Conservation (phyloP, 441 rosid genomes). For the Lepidium campestre region DNA sequence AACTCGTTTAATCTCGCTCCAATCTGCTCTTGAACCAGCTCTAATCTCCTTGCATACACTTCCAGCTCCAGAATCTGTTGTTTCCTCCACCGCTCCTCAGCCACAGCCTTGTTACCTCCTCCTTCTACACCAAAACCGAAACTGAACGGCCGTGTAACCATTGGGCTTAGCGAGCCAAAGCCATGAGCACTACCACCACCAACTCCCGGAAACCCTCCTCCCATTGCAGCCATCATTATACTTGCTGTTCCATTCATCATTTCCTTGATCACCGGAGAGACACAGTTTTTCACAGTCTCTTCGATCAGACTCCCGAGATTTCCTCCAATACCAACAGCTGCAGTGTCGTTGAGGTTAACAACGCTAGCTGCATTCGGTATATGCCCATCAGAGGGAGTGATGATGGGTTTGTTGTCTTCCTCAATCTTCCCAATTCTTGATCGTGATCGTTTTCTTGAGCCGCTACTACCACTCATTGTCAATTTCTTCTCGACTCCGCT, state of each 20-base stretch:
- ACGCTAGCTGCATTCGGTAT: conserved; percentile 8
- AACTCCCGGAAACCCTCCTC: conserved; percentile 16
- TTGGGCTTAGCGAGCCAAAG: conserved; percentile 12
- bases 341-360: conserved; percentile 24
- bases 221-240: conserved; percentile 35
- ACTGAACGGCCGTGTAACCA: conserved; percentile 36
- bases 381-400: conserved; percentile 3
- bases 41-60: conserved; percentile 83
- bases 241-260: conserved; percentile 40
- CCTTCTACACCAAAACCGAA: conserved; percentile 30
- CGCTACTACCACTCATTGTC: conserved; percentile 31
- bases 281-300: conserved; percentile 72
- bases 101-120: conserved; percentile 33
- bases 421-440: conserved; percentile 45
- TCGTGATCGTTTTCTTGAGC: conserved; percentile 54
- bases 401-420: conserved; percentile 28
- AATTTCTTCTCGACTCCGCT: conserved; percentile 40
- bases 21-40: conserved; percentile 87
- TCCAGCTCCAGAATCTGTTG: conserved; percentile 94
- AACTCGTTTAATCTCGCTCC: conserved; percentile 70
- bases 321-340: conserved; percentile 15
- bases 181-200: conserved; percentile 10
- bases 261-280: conserved; percentile 82
- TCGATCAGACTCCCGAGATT: conserved; percentile 47
- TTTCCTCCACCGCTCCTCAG: conserved; percentile 90